Evolutionary conservation across 2,329 filamentous ascomycete genomes (phyloP).

Genomic region (Endothia cerciana): DNA sequence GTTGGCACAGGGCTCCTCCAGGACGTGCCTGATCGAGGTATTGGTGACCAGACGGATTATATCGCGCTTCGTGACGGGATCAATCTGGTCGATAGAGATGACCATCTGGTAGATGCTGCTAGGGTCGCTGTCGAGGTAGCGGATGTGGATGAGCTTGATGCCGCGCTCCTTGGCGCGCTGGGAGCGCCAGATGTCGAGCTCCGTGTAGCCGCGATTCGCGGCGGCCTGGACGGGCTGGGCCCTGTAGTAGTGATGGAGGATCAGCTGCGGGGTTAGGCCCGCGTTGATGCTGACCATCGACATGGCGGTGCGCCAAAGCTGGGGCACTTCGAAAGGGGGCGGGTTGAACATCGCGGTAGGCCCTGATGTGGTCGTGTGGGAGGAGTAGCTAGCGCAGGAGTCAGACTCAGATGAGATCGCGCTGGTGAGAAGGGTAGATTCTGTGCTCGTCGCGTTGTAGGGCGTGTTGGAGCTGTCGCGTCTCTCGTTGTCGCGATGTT

Average conservation of each 20-base stretch:
- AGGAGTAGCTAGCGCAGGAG: slow-evolving; percentile 1
- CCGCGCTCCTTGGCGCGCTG: slow-evolving; percentile 15
- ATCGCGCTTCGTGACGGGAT: slow-evolving; percentile 6
- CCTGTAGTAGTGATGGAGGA: slow-evolving; percentile 23
- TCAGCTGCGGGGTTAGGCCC: slow-evolving; percentile 20
- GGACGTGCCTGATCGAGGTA: slow-evolving; percentile 27
- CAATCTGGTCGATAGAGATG: slow-evolving; percentile 15
- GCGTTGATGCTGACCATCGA: slow-evolving; percentile 27
- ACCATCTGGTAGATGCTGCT: slow-evolving; percentile 21
- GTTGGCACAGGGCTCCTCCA: slow-evolving; percentile 22
- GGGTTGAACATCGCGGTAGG: slow-evolving; percentile 2
- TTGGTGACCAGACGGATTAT: slow-evolving; percentile 23
- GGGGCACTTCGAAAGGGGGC: slow-evolving; percentile 23
- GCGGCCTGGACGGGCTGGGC: slow-evolving; percentile 8
- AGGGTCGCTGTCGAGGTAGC: slow-evolving; percentile 24
- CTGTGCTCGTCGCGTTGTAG: background rate
- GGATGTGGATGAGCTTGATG: slow-evolving; percentile 21
- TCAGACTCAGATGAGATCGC: background rate
- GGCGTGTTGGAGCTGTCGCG: no score
- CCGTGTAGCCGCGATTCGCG: slow-evolving; percentile 5
- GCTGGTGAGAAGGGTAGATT: background rate
- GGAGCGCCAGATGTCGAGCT: slow-evolving; percentile 23
- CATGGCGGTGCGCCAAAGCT: slow-evolving; percentile 26
- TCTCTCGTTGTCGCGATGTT: no score
- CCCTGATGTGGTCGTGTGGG: background rate